Conservation (phyloP, 495 filamentous ascomycete species). For the Jackrogersella multiformis region DNA sequence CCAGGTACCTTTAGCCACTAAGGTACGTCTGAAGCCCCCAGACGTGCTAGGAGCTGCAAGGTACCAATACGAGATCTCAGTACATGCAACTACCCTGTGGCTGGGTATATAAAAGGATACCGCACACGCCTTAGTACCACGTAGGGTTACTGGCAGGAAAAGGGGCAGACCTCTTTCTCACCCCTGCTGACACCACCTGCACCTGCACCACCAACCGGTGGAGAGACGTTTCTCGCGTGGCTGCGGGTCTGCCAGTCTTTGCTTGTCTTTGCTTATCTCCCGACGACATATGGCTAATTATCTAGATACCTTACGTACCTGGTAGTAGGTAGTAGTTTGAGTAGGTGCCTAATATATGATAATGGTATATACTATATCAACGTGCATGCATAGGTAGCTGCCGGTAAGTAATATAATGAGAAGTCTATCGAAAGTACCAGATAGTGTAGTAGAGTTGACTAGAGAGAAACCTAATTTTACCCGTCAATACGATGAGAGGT, state of each 20-base stretch:
- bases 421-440: conserved; percentile 4
- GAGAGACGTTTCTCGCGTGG: conserved; percentile 40
- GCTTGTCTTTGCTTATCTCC: not conserved
- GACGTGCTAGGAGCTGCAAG: conserved; percentile 18
- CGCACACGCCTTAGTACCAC: conserved; percentile 30
- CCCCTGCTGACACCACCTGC: conserved; percentile 27
- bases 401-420: not conserved
- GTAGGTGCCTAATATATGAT: not conserved
- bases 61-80: conserved; percentile 20
- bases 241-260: conserved; percentile 33
- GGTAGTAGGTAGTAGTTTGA: not conserved
- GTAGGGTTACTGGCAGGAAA: conserved; percentile 30
- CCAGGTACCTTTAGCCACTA: conserved; percentile 35
- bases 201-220: conserved; percentile 15
- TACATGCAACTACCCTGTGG: conserved; percentile 41
- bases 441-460: no score
- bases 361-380: not conserved
- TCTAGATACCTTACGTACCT: no score
- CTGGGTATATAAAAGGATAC: conserved; percentile 38
- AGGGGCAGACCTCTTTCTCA: conserved; percentile 29
- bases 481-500: conserved; percentile 1
- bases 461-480: not conserved
- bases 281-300: conserved; percentile 2
- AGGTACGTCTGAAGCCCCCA: conserved; percentile 23
- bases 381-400: not conserved